Conservation (phyloP, 116 monocot species). For the Iris pallida region DNA sequence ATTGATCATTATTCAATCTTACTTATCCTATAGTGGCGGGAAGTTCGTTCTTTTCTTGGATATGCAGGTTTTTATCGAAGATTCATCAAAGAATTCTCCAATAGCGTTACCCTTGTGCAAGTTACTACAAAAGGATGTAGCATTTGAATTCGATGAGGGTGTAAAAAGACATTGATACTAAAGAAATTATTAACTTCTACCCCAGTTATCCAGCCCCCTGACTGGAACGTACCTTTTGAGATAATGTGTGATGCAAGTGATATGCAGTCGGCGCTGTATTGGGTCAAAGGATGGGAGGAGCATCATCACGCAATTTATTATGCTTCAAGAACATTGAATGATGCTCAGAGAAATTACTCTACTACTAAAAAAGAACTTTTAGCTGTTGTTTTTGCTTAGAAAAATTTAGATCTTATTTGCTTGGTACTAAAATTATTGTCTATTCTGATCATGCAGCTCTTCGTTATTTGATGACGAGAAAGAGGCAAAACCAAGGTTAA, state of each 20-base stretch:
- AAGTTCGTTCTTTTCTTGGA: too few species aligned
- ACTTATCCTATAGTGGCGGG: too few species aligned
- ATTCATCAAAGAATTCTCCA: too few species aligned
- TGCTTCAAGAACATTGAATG: background rate
- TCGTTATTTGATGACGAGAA: background rate
- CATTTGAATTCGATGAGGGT: too few species aligned
- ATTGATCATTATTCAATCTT: too few species aligned
- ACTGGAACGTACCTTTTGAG: background rate
- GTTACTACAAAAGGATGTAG: too few species aligned
- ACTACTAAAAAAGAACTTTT: background rate
- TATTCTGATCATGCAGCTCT: conserved; percentile 1
- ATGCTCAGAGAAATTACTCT: background rate
- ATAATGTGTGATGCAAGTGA: conserved; percentile 13
- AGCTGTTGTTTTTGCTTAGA: background rate
- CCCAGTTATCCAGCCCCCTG: background rate
- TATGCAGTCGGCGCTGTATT: background rate
- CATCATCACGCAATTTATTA: background rate
- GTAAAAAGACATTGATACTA: too few species aligned
- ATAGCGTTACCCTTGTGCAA: too few species aligned
- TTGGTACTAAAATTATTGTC: background rate
- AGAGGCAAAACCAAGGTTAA: background rate
- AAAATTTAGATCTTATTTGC: background rate
- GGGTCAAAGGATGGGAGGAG: background rate
- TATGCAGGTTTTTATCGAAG: too few species aligned
- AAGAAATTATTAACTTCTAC: too few species aligned